Percentiles rank a stretch among this genome's conserved stretches.
Conservation (phyloP, 306 rosid genomes). For the Astragalus glycyphyllos region DNA sequence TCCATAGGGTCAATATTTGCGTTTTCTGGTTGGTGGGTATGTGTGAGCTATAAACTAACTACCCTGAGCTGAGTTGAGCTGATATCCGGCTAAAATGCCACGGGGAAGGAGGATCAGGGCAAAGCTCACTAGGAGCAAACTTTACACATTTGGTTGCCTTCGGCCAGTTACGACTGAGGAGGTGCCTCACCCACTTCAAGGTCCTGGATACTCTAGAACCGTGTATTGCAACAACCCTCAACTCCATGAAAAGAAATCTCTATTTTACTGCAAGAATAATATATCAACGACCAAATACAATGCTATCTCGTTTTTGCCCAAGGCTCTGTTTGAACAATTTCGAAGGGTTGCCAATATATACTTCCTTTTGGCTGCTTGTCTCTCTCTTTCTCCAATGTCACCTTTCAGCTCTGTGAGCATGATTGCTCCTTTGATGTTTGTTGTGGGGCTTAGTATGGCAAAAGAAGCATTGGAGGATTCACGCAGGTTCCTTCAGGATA, state of each 20-base stretch:
- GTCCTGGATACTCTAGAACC: slow-evolving; percentile 76
- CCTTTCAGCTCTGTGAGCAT: slow-evolving; percentile 80
- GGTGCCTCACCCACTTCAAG: slow-evolving; percentile 56
- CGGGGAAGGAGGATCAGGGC: slow-evolving; percentile 78
- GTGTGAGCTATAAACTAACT: slow-evolving; percentile 41
- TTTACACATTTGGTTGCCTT: slow-evolving; percentile 77
- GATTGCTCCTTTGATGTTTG: slow-evolving; percentile 95
- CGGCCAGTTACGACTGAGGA: slow-evolving; percentile 52
- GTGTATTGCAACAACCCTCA: slow-evolving; percentile 82
- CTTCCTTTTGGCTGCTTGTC: slow-evolving; percentile 89
- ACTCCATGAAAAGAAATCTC: slow-evolving; percentile 61
- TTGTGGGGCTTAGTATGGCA: slow-evolving; percentile 98
- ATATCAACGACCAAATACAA: slow-evolving; percentile 93
- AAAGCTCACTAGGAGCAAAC: slow-evolving; percentile 73
- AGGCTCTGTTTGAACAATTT: slow-evolving; percentile 98
- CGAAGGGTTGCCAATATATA: slow-evolving; percentile 94
- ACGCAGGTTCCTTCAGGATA: slow-evolving; percentile 84
- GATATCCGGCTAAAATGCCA: slow-evolving; percentile 60
- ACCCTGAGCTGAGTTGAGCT: slow-evolving; percentile 62
- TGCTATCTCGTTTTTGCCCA: slow-evolving; percentile 72
- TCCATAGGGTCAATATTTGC: slow-evolving; percentile 36
- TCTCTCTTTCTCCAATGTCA: slow-evolving; percentile 77
- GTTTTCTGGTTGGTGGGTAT: slow-evolving; percentile 43
- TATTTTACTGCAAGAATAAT: slow-evolving; percentile 67
- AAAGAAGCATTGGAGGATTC: slow-evolving; percentile 97